A percentile compares a stretch with the other conserved stretches of the same genome.
Conservation (phyloP, 805 yeast genomes). For the Barnettozyma populi region DNA sequence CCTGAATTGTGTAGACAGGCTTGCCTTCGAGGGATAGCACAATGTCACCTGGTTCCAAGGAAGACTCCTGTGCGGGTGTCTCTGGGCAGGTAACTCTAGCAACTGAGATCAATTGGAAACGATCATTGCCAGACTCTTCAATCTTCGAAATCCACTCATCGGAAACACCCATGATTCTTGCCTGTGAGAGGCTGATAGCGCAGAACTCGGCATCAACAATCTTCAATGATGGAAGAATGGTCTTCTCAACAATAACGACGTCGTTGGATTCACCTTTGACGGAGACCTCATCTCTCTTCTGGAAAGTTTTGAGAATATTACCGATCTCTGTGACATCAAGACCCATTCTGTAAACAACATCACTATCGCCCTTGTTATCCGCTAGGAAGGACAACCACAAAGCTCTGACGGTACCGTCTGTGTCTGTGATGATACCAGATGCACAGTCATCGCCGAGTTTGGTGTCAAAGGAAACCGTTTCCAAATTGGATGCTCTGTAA, state of each 20-base stretch:
- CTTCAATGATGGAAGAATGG: constrained; percentile 45
- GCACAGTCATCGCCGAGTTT: constrained; percentile 66
- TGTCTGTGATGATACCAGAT: constrained; percentile 73
- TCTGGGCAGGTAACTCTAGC: constrained; percentile 56
- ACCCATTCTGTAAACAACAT: constrained; percentile 66
- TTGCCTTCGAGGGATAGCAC: constrained; percentile 63
- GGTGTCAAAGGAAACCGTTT: constrained; percentile 70
- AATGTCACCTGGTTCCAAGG: constrained; percentile 62
- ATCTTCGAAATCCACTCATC: constrained; percentile 72
- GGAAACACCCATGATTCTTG: constrained; percentile 82
- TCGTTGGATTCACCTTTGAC: neutral
- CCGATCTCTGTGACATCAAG: constrained; percentile 65
- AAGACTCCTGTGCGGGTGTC: constrained; percentile 23
- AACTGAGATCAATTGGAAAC: constrained; percentile 68
- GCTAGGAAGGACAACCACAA: constrained; percentile 84
- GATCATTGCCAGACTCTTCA: constrained; percentile 58
- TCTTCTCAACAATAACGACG: constrained; percentile 6
- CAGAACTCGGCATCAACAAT: constrained; percentile 78
- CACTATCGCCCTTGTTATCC: constrained; percentile 57
- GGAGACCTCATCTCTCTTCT: constrained; percentile 35
- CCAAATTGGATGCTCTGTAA: constrained; percentile 80
- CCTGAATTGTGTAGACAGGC: constrained; percentile 61
- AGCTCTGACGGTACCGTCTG: constrained; percentile 75
- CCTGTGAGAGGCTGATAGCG: constrained; percentile 62
- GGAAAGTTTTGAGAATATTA: constrained; percentile 50